These are phyloP conservation scores for Malus asiatica DNA, from an alignment of 306 rosid species.

Conservation along the genomic window DNA sequence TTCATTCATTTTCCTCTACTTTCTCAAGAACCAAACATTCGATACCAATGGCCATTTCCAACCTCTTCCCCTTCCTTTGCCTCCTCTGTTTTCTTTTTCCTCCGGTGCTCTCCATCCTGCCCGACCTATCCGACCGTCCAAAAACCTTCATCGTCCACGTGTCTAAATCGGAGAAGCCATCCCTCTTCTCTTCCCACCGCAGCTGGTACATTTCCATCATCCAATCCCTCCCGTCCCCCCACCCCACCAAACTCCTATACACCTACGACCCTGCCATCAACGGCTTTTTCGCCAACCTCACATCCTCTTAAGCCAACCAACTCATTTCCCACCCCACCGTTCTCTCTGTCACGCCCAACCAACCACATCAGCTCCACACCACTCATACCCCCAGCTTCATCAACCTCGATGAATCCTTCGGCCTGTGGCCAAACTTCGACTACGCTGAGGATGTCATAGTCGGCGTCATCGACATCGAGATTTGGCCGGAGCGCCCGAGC, in stretches of 20 bases:
- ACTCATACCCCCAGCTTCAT: slow-evolving; percentile 62
- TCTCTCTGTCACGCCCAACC: slow-evolving; percentile 59
- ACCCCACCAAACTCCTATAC: slow-evolving; percentile 53
- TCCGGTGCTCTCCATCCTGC: slow-evolving; percentile 7
- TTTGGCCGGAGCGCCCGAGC: slow-evolving; percentile 71
- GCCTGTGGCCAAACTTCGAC: slow-evolving; percentile 53
- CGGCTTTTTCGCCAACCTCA: slow-evolving; percentile 68
- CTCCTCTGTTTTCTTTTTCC: neutral
- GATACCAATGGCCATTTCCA: slow-evolving; percentile 1
- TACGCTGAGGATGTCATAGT: slow-evolving; percentile 60
- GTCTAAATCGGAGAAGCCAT: slow-evolving; percentile 44
- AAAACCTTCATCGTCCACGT: slow-evolving; percentile 74
- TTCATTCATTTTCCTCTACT: neutral
- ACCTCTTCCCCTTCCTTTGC: slow-evolving; percentile 6
- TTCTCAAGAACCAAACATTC: neutral
- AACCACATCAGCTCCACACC: slow-evolving; percentile 66
- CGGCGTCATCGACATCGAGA: slow-evolving; percentile 73
- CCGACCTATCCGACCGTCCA: slow-evolving; percentile 24
- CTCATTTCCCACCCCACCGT: slow-evolving; percentile 33
- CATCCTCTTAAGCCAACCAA: slow-evolving; percentile 35
- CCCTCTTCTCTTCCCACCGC: slow-evolving; percentile 43
- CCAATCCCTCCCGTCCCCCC: slow-evolving; percentile 62
- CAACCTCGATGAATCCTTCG: slow-evolving; percentile 46
- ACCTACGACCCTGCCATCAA: slow-evolving; percentile 43
- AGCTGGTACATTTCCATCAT: slow-evolving; percentile 67